Evolutionary conservation across 148 eudicot species (phyloP), one percentile per base, ranked within the genome.

Genomic region (Camellia granthamiana): DNA sequence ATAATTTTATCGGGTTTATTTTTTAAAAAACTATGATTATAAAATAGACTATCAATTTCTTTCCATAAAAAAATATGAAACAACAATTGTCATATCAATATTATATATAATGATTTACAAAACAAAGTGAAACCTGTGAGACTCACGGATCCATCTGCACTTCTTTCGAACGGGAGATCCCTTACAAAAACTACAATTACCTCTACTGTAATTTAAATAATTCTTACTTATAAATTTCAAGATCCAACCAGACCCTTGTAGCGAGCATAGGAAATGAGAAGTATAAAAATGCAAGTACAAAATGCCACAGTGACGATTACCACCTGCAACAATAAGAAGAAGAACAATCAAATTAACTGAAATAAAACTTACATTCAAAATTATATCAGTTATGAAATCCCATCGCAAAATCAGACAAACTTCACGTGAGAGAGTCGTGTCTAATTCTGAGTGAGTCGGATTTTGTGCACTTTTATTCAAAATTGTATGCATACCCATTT

Each of bases 161-260:
- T 23, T 23, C 23, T 23, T 23, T 23, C 23, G 23, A 23, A 23
- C 0, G 23, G 23, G 23, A 23, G 23, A 23, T 23, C 23, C 23
- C 23, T n/a, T 62, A 13, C 15, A 13, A 21, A 19, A 19, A 19
- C 66, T 62, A 62, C 38, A 60, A 21, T 19, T 62, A 62, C 66
- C 66, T 49, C 52, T 10, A 44, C 41, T 15, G 13, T 44, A 69
- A 69, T 6, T 44, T 13, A 4, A 10, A 42, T 42, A 6, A 14
- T 69, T 14, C 21, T 42, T 23, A 64, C 70, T 69, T 62, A 55
- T 73, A 14, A 42, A 72, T 38, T 75, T 90, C 84, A 90, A 78
- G 91, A 89, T 86, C 93, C 92, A 44, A 91, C 84, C 18, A 91
- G 89, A 38, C 94, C 94, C 83, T 89, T 91, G 83, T 65, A 83